Evolutionary conservation across 768 basidiomycete genomes (phyloP).

Genomic region (Podaxis sp.): DNA sequence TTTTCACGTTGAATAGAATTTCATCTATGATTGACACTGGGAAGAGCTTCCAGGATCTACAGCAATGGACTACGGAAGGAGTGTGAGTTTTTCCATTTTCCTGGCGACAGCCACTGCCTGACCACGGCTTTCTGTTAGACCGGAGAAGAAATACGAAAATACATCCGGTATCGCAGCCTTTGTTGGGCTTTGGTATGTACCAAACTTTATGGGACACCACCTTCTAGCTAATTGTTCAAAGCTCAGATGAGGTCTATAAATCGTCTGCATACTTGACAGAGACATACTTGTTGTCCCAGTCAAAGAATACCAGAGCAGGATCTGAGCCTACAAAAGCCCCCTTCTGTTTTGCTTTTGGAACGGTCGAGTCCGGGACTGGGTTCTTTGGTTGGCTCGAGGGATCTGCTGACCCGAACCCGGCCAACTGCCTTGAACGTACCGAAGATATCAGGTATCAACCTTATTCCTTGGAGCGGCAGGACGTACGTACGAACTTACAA

Average conservation of each 20-base stretch:
- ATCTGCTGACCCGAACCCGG: conserved; percentile 27
- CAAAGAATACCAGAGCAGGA: conserved; percentile 32
- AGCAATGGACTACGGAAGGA: conserved; percentile 32
- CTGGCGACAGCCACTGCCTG: not conserved
- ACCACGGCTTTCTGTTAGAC: conserved; percentile 32
- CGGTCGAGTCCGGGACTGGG: conserved; percentile 33
- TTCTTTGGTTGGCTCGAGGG: conserved; percentile 80
- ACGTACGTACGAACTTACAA: not conserved
- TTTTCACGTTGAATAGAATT: conserved; percentile 71
- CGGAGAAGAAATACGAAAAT: conserved; percentile 63
- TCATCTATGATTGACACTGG: conserved; percentile 71
- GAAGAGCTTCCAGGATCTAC: conserved; percentile 49
- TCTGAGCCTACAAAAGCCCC: conserved; percentile 56
- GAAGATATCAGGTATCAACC: conserved; percentile 18
- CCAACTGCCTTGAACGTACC: not conserved
- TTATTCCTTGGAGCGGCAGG: not conserved
- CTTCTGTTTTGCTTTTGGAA: conserved; percentile 71
- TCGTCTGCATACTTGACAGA: conserved; percentile 76
- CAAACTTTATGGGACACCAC: not conserved
- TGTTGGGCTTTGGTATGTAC: conserved; percentile 62
- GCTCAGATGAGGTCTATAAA: conserved; percentile 78
- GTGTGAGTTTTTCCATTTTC: conserved; percentile 34
- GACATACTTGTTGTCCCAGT: conserved; percentile 46
- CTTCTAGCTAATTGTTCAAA: conserved; percentile 24
- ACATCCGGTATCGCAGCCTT: conserved; percentile 71